These are phyloP conservation scores for Trifolium fragiferum DNA, from an alignment of 306 rosid genomes.

Conservation along the genomic window DNA sequence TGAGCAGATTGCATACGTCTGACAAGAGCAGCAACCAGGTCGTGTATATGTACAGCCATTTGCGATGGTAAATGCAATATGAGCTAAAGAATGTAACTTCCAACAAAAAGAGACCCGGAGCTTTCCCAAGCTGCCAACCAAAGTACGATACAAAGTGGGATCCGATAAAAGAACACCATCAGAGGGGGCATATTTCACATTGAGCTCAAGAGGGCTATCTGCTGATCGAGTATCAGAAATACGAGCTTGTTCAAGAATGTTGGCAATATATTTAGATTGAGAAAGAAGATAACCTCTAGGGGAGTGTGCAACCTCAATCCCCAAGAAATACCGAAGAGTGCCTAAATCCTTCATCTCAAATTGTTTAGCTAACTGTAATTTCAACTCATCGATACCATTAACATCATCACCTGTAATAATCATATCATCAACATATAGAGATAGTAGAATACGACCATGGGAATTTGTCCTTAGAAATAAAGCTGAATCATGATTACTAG, in stretches of 20 bases:
- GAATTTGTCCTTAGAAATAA: not conserved
- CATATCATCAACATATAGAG: not conserved
- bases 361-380: too few species aligned
- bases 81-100: slow-evolving; percentile 89
- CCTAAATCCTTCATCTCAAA: not conserved
- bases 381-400: not conserved
- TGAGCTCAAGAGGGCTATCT: too few species aligned
- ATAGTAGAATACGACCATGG: not conserved
- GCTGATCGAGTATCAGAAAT: too few species aligned
- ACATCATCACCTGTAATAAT: not conserved
- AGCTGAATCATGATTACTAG: not conserved
- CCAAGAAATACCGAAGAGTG: not conserved
- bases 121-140: slow-evolving; percentile 51
- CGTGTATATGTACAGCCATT: slow-evolving; percentile 79
- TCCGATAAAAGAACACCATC: too few species aligned
- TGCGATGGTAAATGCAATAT: slow-evolving; percentile 87
- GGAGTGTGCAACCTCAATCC: too few species aligned
- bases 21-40: slow-evolving; percentile 84
- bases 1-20: slow-evolving; percentile 90
- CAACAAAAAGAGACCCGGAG: slow-evolving; percentile 95
- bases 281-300: not conserved
- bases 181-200: too few species aligned
- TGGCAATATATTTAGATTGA: too few species aligned
- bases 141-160: too few species aligned
- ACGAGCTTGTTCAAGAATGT: too few species aligned